Evolutionary conservation across 495 filamentous ascomycete genomes (phyloP), one percentile per base, ranked within the genome.

Genomic region (Tetracladium marchalianum): DNA sequence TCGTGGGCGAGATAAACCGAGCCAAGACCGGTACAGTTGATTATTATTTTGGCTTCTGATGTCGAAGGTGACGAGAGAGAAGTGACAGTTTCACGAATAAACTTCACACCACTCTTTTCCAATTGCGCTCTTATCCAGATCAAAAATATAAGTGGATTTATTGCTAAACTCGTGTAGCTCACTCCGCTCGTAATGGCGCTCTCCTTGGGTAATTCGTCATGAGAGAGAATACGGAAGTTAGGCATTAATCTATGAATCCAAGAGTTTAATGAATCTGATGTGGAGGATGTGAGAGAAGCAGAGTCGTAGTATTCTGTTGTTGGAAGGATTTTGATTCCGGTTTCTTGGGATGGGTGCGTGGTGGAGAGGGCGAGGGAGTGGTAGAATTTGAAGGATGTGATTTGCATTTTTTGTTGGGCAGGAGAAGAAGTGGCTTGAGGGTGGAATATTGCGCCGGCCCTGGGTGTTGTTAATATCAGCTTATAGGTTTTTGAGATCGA

Each of bases 141-240:
- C 5, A 65, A 51, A 15, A 65, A 51, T 12, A 59, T 15, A 11
- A 39, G 16, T 2, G 62, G 60, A 44, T 56, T 62, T 18, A 63
- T 55, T 11, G 58, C 53, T 8, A 65, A 31, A 13, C 60, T 39
- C 11, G 49, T 52, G 35, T 59, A 58, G 43, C 45, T 57, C 8
- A 60, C 36, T 8, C 55, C 55, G 11, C 45, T 41, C 2, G 43
- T 46, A 0, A 50, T 37, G 1, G 50, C 56, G 22, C 22, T 27
- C 22, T 7, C 22, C 0, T 18, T 11, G 0, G 57, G 57, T 10
- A 60, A 45, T 35, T 62, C 48, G 1, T 22, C 13, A 0, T 12
- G 35, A 8, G 52, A 13, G 8, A 57, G 31, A 12, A 51, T 33
- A 13, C 40, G 43, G 32, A 47, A 57, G 22, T 38, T 35, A 19